A percentile compares a stretch with the other conserved stretches of the same genome.
Conservation (phyloP, 352 stramenopile species). For the Pythium aphanidermatum region DNA sequence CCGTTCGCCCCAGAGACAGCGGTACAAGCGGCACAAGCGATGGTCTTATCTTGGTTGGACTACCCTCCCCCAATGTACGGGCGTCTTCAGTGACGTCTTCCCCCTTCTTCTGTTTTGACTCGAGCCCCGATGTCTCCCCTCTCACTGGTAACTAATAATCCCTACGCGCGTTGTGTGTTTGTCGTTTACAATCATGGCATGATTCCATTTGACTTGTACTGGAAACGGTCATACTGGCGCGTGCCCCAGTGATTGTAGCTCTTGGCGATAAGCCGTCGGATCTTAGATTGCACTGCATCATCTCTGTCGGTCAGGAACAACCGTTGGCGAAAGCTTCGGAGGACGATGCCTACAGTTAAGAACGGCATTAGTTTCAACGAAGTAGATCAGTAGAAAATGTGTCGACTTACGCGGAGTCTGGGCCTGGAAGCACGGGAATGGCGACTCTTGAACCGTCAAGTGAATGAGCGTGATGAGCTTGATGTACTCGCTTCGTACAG, state of each 20-base stretch:
- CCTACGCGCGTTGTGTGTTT: too few species aligned
- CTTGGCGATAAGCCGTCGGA: slow-evolving; percentile 43
- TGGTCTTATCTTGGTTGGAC: too few species aligned
- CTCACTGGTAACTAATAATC: slow-evolving; percentile 24
- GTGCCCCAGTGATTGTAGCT: slow-evolving; percentile 66
- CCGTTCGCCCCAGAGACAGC: too few species aligned
- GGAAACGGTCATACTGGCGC: slow-evolving; percentile 68
- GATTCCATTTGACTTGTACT: slow-evolving; percentile 64
- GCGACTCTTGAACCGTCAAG: slow-evolving; percentile 81
- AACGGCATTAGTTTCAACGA: too few species aligned
- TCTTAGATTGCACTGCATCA: slow-evolving; percentile 14
- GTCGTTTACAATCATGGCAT: too few species aligned
- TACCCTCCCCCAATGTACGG: too few species aligned
- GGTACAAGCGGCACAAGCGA: too few species aligned
- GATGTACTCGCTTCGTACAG: slow-evolving; percentile 73
- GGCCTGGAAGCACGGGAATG: slow-evolving; percentile 85
- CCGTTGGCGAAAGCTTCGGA: slow-evolving; percentile 22
- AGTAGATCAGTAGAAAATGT: neutral
- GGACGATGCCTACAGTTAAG: slow-evolving; percentile 9
- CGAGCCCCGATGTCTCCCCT: neutral
- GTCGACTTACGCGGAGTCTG: slow-evolving; percentile 16
- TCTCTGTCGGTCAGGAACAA: slow-evolving; percentile 29
- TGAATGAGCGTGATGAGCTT: slow-evolving; percentile 88
- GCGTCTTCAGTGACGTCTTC: too few species aligned
- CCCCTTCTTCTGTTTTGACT: neutral